Evolutionary conservation across 106 monocot genomes (phyloP).

Genomic region (Amphibolis antarctica): DNA sequence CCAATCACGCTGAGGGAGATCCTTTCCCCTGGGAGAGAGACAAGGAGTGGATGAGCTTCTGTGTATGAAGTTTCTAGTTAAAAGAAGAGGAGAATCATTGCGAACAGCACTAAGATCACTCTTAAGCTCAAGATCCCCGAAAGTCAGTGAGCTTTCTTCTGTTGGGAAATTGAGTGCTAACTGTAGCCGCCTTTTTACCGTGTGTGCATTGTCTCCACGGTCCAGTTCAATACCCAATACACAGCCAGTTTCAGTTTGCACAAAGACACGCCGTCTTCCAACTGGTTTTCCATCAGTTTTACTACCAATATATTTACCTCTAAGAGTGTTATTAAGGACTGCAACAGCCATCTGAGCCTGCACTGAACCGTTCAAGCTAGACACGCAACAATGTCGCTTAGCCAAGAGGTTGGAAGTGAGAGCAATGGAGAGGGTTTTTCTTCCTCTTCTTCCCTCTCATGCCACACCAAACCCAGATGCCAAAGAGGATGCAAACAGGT

Average conservation of each 20-base stretch:
- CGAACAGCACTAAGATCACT: conserved; percentile 59
- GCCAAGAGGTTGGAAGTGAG: no score
- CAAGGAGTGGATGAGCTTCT: conserved; percentile 70
- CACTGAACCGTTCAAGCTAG: conserved; percentile 53
- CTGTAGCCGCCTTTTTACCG: conserved; percentile 61
- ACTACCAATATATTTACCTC: conserved; percentile 24
- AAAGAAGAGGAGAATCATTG: conserved; percentile 70
- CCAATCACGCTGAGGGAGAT: conserved; percentile 35
- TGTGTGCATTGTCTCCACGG: conserved; percentile 64
- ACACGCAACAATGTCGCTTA: not conserved
- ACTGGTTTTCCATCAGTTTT: conserved; percentile 28
- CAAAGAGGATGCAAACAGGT: no score
- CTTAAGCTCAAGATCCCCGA: conserved; percentile 63
- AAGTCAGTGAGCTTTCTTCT: conserved; percentile 72
- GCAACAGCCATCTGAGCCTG: conserved; percentile 79
- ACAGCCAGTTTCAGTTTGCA: conserved; percentile 68
- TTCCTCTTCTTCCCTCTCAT: no score
- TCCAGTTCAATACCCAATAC: conserved; percentile 61
- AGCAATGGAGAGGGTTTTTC: no score
- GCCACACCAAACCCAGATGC: no score
- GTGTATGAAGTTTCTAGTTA: conserved; percentile 51
- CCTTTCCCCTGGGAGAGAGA: conserved; percentile 51
- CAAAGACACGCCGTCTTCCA: conserved; percentile 55
- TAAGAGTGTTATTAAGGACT: conserved; percentile 23
- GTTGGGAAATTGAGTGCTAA: conserved; percentile 60